Conservation (phyloP, 148 eudicot genomes). For the Persicaria maculosa region DNA sequence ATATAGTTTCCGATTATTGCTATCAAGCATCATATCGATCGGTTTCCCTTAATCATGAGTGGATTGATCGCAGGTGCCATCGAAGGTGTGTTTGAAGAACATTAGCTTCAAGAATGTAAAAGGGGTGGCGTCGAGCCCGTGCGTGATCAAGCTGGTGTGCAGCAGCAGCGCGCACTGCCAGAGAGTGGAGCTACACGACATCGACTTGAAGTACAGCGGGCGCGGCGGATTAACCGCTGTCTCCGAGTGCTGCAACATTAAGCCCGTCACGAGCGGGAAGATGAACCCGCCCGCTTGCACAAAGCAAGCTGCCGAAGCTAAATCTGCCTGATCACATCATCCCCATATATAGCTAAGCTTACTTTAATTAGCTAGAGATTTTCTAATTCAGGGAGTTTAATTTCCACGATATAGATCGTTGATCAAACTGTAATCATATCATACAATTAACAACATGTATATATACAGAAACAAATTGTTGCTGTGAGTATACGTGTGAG, state of each 20-base stretch:
- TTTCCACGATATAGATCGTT: too few relatives aligned
- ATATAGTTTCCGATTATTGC: too few relatives aligned
- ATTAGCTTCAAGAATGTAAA: conserved; percentile 33
- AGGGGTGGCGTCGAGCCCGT: conserved; percentile 32
- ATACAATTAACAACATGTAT: too few relatives aligned
- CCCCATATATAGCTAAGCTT: not conserved
- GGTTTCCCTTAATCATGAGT: too few relatives aligned
- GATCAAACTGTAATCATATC: too few relatives aligned
- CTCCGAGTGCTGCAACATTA: conserved; percentile 14
- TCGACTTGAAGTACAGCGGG: conserved; percentile 38
- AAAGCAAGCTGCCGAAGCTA: not conserved
- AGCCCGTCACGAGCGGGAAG: conserved; percentile 8
- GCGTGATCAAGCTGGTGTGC: conserved; percentile 32
- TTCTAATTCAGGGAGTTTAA: too few relatives aligned
- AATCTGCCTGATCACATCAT: not conserved
- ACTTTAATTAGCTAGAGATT: too few relatives aligned
- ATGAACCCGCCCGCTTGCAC: conserved; percentile 13
- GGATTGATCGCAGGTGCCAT: conserved; percentile 21
- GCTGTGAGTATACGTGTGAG: too few relatives aligned
- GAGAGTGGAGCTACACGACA: conserved; percentile 31
- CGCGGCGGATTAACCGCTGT: not conserved
- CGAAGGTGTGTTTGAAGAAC: conserved; percentile 41
- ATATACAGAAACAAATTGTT: too few relatives aligned
- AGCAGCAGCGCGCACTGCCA: conserved; percentile 35
- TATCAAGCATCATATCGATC: too few relatives aligned